phyloP scores from a whole-genome alignment of 768 basidiomycete genomes.

The Mycena galopus region DNA sequence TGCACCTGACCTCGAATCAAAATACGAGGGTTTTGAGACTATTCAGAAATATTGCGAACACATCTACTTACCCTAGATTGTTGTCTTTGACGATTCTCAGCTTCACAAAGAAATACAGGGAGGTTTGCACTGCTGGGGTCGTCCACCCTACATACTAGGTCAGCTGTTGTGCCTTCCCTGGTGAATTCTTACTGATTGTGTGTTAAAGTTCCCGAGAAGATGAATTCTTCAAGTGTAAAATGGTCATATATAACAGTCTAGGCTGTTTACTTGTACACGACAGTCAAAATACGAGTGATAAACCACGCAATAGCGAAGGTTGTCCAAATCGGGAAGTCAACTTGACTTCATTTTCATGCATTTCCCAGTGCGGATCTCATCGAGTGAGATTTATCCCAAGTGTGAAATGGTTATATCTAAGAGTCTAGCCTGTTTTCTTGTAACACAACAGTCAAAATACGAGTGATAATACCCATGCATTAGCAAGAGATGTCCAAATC shows the following conservation, averaged over 20 bases:
- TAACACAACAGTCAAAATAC: background rate
- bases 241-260: background rate
- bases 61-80: slow-evolving; percentile 5
- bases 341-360: background rate
- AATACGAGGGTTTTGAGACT: slow-evolving; percentile 8
- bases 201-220: background rate
- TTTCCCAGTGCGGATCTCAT: background rate
- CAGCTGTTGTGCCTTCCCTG: background rate
- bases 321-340: background rate
- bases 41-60: slow-evolving; percentile 3
- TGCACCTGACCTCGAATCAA: slow-evolving; percentile 8
- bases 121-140: slow-evolving; percentile 1
- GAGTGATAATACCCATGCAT: background rate
- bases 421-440: background rate
- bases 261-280: background rate
- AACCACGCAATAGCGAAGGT: background rate
- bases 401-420: background rate
- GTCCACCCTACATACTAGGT: slow-evolving; percentile 2
- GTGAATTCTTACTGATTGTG: background rate
- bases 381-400: background rate
- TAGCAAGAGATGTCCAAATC: background rate
- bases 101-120: slow-evolving; percentile 8
- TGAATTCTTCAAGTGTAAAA: background rate
- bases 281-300: background rate
- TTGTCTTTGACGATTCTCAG: slow-evolving; percentile 2